phyloP scores from a whole-genome alignment of 176 grass and related monocot species.

The Themeda triandra region DNA sequence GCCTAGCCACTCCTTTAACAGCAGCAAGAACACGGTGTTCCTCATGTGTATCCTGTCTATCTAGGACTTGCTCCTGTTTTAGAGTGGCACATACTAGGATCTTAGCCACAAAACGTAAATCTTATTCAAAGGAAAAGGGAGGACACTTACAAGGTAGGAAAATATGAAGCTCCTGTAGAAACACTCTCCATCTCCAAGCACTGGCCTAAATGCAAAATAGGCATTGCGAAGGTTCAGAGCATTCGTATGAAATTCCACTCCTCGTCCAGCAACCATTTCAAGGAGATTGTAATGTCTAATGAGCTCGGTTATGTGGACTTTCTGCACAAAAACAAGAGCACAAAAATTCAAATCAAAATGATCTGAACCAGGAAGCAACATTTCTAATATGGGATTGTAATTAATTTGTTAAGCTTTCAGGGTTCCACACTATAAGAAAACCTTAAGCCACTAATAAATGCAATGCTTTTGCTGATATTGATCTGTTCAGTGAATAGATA shows the following conservation, averaged over 20 bases:
- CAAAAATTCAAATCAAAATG: neutral
- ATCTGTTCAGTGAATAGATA: neutral
- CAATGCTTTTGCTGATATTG: neutral
- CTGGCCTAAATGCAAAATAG: slow-evolving; percentile 24
- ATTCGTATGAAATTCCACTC: neutral
- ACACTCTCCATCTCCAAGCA: slow-evolving; percentile 40
- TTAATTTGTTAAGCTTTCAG: slow-evolving; percentile 2
- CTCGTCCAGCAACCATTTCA: neutral
- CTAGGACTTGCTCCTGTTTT: slow-evolving; percentile 47
- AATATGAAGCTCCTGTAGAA: slow-evolving; percentile 57
- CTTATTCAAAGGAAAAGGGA: slow-evolving; percentile 11
- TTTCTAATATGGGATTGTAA: neutral
- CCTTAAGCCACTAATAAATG: neutral
- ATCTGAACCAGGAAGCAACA: slow-evolving; percentile 2
- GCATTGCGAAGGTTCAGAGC: neutral
- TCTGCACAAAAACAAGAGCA: slow-evolving; percentile 24
- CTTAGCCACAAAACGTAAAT: slow-evolving; percentile 23
- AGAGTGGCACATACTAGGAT: neutral
- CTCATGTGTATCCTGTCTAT: slow-evolving; percentile 35
- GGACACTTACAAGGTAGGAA: slow-evolving; percentile 42
- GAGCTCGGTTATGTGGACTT: neutral
- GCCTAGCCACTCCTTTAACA: slow-evolving; percentile 3
- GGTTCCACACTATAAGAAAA: slow-evolving; percentile 3
- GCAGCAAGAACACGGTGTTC: slow-evolving; percentile 29
- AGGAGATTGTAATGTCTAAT: neutral